Percentiles rank a stretch among this genome's conserved stretches.
Evolutionary conservation across 805 yeast genomes (phyloP).

Genomic region (Candida boleticola): DNA sequence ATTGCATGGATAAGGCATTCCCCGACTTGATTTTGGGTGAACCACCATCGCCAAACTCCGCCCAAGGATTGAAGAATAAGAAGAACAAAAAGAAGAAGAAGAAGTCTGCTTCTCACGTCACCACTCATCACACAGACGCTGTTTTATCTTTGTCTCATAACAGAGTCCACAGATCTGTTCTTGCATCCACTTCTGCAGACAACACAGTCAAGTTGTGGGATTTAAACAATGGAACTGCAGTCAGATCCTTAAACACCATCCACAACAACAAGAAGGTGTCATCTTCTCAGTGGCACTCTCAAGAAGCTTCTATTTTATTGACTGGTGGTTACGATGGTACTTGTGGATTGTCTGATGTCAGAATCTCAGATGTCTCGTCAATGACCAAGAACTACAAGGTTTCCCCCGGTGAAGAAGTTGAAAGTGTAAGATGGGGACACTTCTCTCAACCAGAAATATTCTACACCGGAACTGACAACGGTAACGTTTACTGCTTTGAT

Average conservation of each 20-base stretch:
- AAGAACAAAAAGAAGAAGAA: constrained; percentile 53
- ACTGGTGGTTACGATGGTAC: constrained; percentile 94
- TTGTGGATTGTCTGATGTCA: constrained; percentile 79
- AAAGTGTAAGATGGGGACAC: constrained; percentile 69
- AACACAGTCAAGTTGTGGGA: constrained; percentile 96
- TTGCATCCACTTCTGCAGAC: constrained; percentile 95
- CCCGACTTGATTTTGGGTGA: constrained; percentile 93
- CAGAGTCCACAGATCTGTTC: constrained; percentile 72
- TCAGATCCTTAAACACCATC: constrained; percentile 65
- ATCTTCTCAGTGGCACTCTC: constrained; percentile 78
- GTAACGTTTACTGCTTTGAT: constrained; percentile 86
- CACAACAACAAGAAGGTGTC: constrained; percentile 84
- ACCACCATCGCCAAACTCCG: constrained; percentile 41
- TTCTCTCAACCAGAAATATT: constrained; percentile 50
- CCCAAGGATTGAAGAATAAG: constrained; percentile 38
- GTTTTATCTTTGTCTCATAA: constrained; percentile 85
- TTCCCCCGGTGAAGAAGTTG: constrained; percentile 75
- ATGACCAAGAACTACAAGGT: constrained; percentile 67
- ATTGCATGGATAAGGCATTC: constrained; percentile 87
- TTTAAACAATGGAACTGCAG: constrained; percentile 69
- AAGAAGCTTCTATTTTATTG: constrained; percentile 64
- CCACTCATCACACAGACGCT: constrained; percentile 90
- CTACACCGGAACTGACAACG: constrained; percentile 88
- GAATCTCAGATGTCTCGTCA: constrained; percentile 59
- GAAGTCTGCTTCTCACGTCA: constrained; percentile 48